Evolutionary conservation across 176 grass and related monocot genomes (phyloP).

Genomic region (Triticum urartu): DNA sequence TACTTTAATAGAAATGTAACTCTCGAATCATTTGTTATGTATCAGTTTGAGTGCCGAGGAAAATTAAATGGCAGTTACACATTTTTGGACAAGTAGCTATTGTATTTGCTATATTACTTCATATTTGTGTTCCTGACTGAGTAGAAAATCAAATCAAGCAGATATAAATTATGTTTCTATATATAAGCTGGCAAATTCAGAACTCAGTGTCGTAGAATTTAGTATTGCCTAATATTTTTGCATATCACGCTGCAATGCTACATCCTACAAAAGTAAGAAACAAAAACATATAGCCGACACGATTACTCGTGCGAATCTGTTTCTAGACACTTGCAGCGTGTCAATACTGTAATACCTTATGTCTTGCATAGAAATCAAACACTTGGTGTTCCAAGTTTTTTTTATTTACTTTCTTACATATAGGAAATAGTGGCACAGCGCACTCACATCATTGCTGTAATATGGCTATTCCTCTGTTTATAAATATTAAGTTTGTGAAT

Average conservation of each 20-base stretch:
- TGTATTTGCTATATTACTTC: not conserved
- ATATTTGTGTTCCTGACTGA: not conserved
- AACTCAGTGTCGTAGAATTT: not conserved
- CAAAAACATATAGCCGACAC: not conserved
- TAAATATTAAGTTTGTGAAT: not conserved
- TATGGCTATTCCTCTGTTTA: not conserved
- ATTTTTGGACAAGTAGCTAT: not conserved
- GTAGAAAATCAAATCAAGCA: not conserved
- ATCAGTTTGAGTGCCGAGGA: not conserved
- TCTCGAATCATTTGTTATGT: not conserved
- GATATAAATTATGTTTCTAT: not conserved
- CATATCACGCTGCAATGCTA: not conserved
- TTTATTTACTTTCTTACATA: not conserved
- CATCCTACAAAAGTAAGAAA: not conserved
- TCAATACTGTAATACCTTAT: not conserved
- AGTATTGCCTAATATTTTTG: not conserved
- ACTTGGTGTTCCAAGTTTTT: not conserved
- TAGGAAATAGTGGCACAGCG: not conserved
- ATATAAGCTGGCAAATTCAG: not conserved
- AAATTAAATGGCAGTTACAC: not conserved
- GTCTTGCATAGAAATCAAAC: not conserved
- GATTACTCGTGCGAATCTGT: not conserved
- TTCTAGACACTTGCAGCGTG: not conserved
- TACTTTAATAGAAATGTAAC: not conserved
- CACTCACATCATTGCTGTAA: not conserved